Percentiles rank a stretch among this genome's conserved stretches.
Evolutionary conservation across 768 basidiomycete species (phyloP).

Genomic region (Suillus cothurnatus): DNA sequence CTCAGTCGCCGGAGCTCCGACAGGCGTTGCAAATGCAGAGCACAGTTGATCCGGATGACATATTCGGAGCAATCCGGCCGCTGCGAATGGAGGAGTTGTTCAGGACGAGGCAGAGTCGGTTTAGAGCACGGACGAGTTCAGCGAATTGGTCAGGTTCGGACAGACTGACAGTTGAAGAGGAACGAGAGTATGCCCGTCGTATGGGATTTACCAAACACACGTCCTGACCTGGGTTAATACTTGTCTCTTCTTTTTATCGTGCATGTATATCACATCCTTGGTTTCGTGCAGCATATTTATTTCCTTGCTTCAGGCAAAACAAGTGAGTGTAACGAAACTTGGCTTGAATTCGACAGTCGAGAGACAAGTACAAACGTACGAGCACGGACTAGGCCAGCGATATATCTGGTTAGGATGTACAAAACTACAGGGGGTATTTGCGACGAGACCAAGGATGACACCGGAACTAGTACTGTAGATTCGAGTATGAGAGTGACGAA

Average conservation of each 20-base stretch:
- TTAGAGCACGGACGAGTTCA: constrained; percentile 88
- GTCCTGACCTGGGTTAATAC: constrained; percentile 22
- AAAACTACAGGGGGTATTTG: constrained; percentile 43
- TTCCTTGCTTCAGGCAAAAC: not conserved
- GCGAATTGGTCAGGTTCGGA: constrained; percentile 98
- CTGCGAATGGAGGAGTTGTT: constrained; percentile 95
- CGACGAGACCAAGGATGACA: constrained; percentile 27
- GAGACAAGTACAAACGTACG: constrained; percentile 6
- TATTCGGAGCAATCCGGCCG: constrained; percentile 88
- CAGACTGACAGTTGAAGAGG: constrained; percentile 79
- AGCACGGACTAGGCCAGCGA: constrained; percentile 5
- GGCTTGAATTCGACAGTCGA: constrained; percentile 4
- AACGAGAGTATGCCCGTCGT: constrained; percentile 81
- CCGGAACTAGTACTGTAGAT: constrained; percentile 36
- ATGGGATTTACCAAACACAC: constrained; percentile 74
- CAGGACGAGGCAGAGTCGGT: constrained; percentile 72
- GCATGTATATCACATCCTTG: not conserved
- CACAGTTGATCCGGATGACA: constrained; percentile 85
- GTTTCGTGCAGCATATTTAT: not conserved
- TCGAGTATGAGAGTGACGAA: constrained; percentile 19
- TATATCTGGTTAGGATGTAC: constrained; percentile 22
- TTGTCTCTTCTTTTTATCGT: constrained; percentile 3
- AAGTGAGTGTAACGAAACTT: not conserved
- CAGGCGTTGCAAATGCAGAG: constrained; percentile 82
- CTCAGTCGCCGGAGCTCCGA: constrained; percentile 85